Evolutionary conservation across 2,329 filamentous ascomycete genomes (phyloP).

Genomic region (Phialophora expanda): DNA sequence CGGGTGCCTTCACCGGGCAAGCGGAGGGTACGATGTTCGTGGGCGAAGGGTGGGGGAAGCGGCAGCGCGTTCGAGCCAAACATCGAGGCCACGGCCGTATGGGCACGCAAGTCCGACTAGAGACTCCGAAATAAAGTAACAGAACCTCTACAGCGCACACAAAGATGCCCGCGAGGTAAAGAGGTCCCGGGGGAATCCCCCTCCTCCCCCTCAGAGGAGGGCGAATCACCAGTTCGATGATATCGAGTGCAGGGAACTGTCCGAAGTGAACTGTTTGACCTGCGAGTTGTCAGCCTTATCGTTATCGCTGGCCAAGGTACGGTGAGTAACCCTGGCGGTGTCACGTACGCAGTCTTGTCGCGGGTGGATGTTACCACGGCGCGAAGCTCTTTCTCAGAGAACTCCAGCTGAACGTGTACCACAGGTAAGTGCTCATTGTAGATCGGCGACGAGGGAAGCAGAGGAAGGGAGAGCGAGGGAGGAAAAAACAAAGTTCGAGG

Average conservation of each 20-base stretch:
- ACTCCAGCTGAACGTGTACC: conserved; percentile 40
- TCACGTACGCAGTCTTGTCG: conserved; percentile 28
- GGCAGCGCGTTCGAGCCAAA: conserved; percentile 38
- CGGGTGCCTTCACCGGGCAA: conserved; percentile 36
- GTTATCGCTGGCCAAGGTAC: conserved; percentile 29
- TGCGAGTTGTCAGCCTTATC: conserved; percentile 27
- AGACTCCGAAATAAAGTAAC: conserved; percentile 1
- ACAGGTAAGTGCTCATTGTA: conserved; percentile 41
- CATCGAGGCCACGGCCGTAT: conserved; percentile 35
- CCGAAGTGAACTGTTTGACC: conserved; percentile 22
- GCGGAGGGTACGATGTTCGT: conserved; percentile 37
- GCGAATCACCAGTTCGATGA: conserved; percentile 21
- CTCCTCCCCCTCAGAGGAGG: conserved; percentile 23
- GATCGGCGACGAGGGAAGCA: conserved; percentile 11
- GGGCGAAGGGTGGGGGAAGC: conserved; percentile 34
- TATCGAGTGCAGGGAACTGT: conserved; percentile 20
- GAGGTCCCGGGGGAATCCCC: conserved; percentile 13
- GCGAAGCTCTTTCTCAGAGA: conserved; percentile 40
- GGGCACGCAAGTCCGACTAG: conserved; percentile 13
- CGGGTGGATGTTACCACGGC: conserved; percentile 30
- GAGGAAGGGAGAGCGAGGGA: conserved; percentile 11
- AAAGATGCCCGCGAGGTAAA: conserved; percentile 24
- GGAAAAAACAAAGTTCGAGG: conserved; percentile 9
- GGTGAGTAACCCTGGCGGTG: conserved; percentile 24
- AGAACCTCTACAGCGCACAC: conserved; percentile 19